Conservation (phyloP, 176 grass and related monocot genomes). For the Carex myosuroides region DNA sequence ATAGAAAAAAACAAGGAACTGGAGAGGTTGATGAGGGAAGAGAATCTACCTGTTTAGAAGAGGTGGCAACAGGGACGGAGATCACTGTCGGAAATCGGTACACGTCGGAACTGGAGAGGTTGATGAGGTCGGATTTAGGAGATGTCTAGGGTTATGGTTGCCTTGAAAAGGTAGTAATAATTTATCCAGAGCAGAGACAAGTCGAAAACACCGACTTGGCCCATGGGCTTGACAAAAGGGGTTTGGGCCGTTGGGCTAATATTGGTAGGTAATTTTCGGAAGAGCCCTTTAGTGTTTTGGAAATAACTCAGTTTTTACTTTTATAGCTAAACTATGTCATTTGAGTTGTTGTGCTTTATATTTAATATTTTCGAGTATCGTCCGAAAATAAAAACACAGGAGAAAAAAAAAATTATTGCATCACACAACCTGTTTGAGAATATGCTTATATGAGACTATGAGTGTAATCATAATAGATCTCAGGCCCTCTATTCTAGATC, state of each 20-base stretch:
- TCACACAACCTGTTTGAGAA: too few relatives aligned
- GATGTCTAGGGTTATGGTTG: constrained; percentile 11
- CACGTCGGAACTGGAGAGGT: neutral
- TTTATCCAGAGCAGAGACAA: neutral
- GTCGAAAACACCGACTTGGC: neutral
- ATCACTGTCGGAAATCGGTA: neutral
- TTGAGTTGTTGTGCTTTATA: too few relatives aligned
- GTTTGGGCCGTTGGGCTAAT: neutral
- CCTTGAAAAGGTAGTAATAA: neutral
- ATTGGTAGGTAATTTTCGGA: neutral
- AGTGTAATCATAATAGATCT: too few relatives aligned
- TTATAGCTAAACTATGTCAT: neutral
- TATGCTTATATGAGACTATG: too few relatives aligned
- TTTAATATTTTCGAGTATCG: too few relatives aligned
- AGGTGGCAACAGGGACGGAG: neutral
- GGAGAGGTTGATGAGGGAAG: neutral
- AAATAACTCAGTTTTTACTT: neutral
- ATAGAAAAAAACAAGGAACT: neutral
- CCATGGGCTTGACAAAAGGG: neutral
- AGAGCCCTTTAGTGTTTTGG: neutral
- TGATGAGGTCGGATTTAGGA: neutral
- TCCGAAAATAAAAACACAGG: too few relatives aligned
- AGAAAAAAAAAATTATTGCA: too few relatives aligned
- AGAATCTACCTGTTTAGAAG: neutral
- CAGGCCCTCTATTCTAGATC: too few relatives aligned